Conservation (phyloP, 2,329 filamentous ascomycete genomes). For the Alternaria postmessia region DNA sequence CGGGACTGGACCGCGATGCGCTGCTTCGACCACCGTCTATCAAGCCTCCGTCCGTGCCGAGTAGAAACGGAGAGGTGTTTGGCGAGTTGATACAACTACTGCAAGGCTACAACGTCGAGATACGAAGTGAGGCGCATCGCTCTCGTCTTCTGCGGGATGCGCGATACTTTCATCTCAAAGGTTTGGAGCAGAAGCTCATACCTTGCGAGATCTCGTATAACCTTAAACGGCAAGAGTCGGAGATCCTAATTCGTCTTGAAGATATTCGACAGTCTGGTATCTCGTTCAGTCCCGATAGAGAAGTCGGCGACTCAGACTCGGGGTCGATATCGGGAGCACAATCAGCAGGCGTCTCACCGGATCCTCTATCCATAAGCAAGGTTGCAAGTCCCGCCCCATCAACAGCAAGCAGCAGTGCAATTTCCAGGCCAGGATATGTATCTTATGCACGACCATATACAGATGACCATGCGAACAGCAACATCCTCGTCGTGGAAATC, state of each 20-base stretch:
- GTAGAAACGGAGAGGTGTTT: slow-evolving; percentile 84
- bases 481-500: slow-evolving; percentile 77
- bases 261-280: slow-evolving; percentile 91
- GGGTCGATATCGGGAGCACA: slow-evolving; percentile 25
- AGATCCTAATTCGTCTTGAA: slow-evolving; percentile 82
- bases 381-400: slow-evolving; percentile 32
- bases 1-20: slow-evolving; percentile 78
- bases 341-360: slow-evolving; percentile 33
- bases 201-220: slow-evolving; percentile 80
- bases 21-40: slow-evolving; percentile 89
- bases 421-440: slow-evolving; percentile 63
- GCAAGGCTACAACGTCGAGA: slow-evolving; percentile 81
- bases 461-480: slow-evolving; percentile 74
- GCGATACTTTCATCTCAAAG: slow-evolving; percentile 91
- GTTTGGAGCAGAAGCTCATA: slow-evolving; percentile 86
- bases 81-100: slow-evolving; percentile 81
- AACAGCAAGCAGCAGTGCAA: slow-evolving; percentile 19
- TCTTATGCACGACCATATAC: slow-evolving; percentile 85
- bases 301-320: slow-evolving; percentile 28
- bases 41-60: slow-evolving; percentile 79
- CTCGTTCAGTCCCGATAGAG: slow-evolving; percentile 65
- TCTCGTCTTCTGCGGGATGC: slow-evolving; percentile 82
- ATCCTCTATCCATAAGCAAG: slow-evolving; percentile 37
- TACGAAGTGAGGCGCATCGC: slow-evolving; percentile 79
- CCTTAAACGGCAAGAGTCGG: slow-evolving; percentile 69